Evolutionary conservation across 108 stramenopile genomes (phyloP).

Genomic region (Pseudonitzschia pungens): DNA sequence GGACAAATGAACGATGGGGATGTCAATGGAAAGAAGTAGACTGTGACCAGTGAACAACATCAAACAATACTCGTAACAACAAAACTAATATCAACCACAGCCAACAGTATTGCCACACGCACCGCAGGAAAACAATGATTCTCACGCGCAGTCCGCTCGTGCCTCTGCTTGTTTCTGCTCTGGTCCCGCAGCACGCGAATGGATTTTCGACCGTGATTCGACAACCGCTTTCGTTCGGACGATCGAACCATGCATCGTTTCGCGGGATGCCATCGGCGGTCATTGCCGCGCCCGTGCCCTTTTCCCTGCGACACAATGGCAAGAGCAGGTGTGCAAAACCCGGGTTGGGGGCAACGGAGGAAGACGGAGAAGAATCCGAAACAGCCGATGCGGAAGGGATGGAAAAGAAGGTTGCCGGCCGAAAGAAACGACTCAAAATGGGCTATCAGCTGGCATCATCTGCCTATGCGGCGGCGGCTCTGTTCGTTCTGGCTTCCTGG

Average conservation of each 20-base stretch:
- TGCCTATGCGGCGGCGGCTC: slow-evolving; percentile 11
- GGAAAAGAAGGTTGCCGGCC: slow-evolving; percentile 29
- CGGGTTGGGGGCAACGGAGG: not conserved
- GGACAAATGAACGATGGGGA: no score
- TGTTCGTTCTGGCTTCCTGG: slow-evolving; percentile 1
- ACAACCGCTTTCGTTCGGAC: not conserved
- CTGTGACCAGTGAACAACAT: no score
- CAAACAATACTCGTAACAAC: no score
- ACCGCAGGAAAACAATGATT: not conserved
- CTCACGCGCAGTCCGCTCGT: not conserved
- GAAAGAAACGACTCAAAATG: slow-evolving; percentile 45
- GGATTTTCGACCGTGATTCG: not conserved
- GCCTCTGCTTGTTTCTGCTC: not conserved
- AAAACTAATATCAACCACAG: no score
- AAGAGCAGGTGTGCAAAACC: not conserved
- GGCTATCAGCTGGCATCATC: slow-evolving; percentile 39
- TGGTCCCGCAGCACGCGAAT: not conserved
- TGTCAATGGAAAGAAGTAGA: no score
- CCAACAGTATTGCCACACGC: no score
- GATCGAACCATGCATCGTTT: not conserved
- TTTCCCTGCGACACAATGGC: not conserved
- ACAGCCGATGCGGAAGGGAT: not conserved
- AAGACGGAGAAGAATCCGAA: slow-evolving; percentile 2
- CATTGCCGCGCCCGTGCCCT: not conserved
- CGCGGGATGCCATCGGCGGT: not conserved